phyloP scores from a whole-genome alignment of 768 basidiomycete species.

The Dioszegia aurantiaca region DNA sequence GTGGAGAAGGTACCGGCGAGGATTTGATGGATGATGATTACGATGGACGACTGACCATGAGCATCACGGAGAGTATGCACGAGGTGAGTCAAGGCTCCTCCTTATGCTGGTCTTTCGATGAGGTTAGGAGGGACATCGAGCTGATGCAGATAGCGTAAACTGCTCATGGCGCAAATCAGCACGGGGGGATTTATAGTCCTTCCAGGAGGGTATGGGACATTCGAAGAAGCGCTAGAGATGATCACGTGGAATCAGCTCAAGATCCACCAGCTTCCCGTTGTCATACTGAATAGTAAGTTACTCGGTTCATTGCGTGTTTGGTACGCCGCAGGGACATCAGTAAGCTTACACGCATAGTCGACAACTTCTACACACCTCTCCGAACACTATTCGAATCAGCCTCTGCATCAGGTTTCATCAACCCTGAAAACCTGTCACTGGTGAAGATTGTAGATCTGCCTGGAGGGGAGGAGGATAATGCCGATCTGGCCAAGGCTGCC shows the following conservation, averaged over 20 bases:
- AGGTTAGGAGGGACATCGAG: background rate
- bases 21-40: conserved; percentile 36
- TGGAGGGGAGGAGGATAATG: conserved; percentile 27
- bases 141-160: conserved; percentile 68
- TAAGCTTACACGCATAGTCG: conserved; percentile 54
- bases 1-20: conserved; percentile 52
- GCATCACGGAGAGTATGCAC: conserved; percentile 51
- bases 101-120: background rate
- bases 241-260: conserved; percentile 81
- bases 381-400: conserved; percentile 68
- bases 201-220: conserved; percentile 92
- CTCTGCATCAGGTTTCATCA: conserved; percentile 72
- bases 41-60: conserved; percentile 33
- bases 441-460: conserved; percentile 67
- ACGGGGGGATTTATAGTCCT: conserved; percentile 75
- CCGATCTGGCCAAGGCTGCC: conserved; percentile 22
- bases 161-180: conserved; percentile 79
- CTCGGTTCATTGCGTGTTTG: background rate
- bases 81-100: conserved; percentile 40
- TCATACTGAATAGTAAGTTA: conserved; percentile 66
- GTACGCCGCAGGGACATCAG: background rate
- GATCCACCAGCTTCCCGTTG: conserved; percentile 62
- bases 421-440: conserved; percentile 61
- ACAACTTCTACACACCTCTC: conserved; percentile 78
- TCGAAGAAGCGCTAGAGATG: conserved; percentile 95